These are phyloP conservation scores for Trichaptum fuscoviolaceum DNA, from an alignment of 768 basidiomycete species.

Conservation along the genomic window DNA sequence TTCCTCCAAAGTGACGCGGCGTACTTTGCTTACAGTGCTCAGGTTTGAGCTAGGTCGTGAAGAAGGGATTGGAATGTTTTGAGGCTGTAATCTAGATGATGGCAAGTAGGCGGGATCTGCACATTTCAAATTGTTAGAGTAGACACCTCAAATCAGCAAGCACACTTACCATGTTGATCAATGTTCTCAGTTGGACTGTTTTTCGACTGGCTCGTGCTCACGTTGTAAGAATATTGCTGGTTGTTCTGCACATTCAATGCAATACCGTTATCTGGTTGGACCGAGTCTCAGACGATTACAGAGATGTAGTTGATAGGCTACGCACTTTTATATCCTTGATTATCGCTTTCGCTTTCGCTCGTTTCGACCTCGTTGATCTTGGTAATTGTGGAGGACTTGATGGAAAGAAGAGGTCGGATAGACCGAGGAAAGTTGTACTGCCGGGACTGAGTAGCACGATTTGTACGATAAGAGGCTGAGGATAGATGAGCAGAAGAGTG, in stretches of 20 bases:
- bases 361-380: slow-evolving; percentile 43
- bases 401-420: background rate
- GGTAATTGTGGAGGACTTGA: slow-evolving; percentile 31
- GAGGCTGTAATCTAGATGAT: background rate
- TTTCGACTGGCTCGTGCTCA: background rate
- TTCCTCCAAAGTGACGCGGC: slow-evolving; percentile 43
- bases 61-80: slow-evolving; percentile 12
- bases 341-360: slow-evolving; percentile 30
- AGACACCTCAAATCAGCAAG: background rate
- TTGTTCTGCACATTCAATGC: background rate
- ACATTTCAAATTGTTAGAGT: background rate
- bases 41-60: slow-evolving; percentile 41
- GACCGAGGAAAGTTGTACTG: background rate
- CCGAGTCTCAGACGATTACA: background rate
- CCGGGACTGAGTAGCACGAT: background rate
- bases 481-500: background rate
- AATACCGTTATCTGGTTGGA: background rate
- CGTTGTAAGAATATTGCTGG: background rate
- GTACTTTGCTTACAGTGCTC: slow-evolving; percentile 32
- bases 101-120: background rate
- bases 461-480: background rate
- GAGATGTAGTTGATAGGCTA: background rate
- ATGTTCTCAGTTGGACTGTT: background rate
- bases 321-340: background rate
- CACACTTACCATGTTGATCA: background rate